Conservation (phyloP, 78 protist species). For the Dictyostelium purpureum region DNA sequence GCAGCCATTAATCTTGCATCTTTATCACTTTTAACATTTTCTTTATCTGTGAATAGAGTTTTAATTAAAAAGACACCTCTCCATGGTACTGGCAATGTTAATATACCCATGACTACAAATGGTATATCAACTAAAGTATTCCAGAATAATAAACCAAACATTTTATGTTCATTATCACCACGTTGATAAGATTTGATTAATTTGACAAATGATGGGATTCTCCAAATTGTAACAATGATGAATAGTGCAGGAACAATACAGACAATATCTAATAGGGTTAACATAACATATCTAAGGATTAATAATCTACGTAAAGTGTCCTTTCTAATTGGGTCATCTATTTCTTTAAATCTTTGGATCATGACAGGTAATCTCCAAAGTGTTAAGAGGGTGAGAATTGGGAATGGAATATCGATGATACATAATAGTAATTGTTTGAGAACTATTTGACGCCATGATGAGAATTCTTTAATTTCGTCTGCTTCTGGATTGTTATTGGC, state of each 20-base stretch:
- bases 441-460: conserved; percentile 48
- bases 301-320: conserved; percentile 44
- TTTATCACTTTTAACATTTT: not conserved
- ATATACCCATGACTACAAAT: conserved; percentile 46
- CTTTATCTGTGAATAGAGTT: not conserved
- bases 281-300: conserved; percentile 41
- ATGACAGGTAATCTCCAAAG: conserved; percentile 80
- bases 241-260: conserved; percentile 22
- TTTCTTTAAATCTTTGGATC: conserved; percentile 46
- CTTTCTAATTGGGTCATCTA: conserved; percentile 36
- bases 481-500: not conserved
- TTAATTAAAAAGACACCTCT: conserved; percentile 58
- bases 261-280: conserved; percentile 31
- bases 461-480: not conserved
- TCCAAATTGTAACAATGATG: conserved; percentile 62
- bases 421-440: conserved; percentile 14
- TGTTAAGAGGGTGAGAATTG: conserved; percentile 54
- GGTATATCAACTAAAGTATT: conserved; percentile 57
- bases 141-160: conserved; percentile 20
- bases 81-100: conserved; percentile 73
- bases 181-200: conserved; percentile 45
- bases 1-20: conserved; percentile 45
- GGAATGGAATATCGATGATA: conserved; percentile 82
- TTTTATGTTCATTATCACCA: conserved; percentile 80
- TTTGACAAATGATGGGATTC: conserved; percentile 63